Base-by-base conservation (phyloP, 2,329 filamentous ascomycete genomes). In the Aureobasidium leucospermi region DNA sequence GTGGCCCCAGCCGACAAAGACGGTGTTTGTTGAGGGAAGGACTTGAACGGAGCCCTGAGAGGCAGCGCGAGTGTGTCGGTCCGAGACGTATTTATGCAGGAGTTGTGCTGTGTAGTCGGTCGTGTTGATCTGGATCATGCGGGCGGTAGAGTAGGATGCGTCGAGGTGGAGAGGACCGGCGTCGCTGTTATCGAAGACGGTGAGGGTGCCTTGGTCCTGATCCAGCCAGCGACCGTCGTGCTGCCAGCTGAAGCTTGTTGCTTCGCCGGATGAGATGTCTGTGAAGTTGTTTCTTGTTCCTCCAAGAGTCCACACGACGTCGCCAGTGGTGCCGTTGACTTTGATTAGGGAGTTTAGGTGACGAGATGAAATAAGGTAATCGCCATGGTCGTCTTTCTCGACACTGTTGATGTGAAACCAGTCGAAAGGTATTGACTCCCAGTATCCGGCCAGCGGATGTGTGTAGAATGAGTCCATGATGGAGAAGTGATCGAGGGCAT, bases 1-100 rank as follows among this genome's bases (percentile, higher is more conserved):
- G 60, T 73, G 67, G 3, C 82, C 81, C 78, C 80, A 85, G 60
- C 80, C 80, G 16, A 85, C 75, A 10, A 85, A 67, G 6, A 79
- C 76, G 60, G 83, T 79, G 42, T 78, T 77, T 76, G 74, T 11
- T 67, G 61, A 13, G 73, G 74, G 36, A 0, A 85, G 73, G 1
- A 80, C 67, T 63, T 85, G 82, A 9, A 79, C 78, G 43, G 74
- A 78, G 4, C 78, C 78, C 63, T 81, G 78, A 0, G 79, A 80
- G 31, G 74, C 76, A 42, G 77, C 74, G 1, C 75, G 69, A 16
- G 83, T 71, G 6, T 66, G 63, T n/a, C 53, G 46, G 1, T 67
- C 60, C 39, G 69, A 63, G 15, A 59, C 49, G 63, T 68, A 70
- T 4, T 63, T 59, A n/a, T 65, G 60, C 9, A 65, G 62, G 15